phyloP scores from a whole-genome alignment of 1,284 basidiomycete species.

The Stygiomarasmius scandens region DNA sequence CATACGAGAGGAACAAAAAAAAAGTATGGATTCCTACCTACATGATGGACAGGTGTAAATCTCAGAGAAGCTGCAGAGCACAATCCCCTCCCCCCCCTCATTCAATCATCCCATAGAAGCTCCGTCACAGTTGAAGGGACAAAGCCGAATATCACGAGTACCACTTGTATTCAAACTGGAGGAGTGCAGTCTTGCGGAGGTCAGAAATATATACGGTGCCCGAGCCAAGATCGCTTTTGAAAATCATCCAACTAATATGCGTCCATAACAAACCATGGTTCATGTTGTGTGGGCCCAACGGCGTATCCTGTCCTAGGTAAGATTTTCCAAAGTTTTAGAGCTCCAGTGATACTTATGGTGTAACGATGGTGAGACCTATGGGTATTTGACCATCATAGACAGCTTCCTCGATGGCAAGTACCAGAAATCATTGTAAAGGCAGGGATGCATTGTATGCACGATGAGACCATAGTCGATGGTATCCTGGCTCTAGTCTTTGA shows the following conservation, averaged over 20 bases:
- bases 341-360: slow-evolving; percentile 3
- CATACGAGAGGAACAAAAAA: neutral
- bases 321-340: slow-evolving; percentile 27
- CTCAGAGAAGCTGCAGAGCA: slow-evolving; percentile 76
- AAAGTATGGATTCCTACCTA: slow-evolving; percentile 45
- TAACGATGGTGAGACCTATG: slow-evolving; percentile 88
- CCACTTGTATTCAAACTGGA: slow-evolving; percentile 84
- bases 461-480: slow-evolving; percentile 92
- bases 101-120: slow-evolving; percentile 82
- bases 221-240: slow-evolving; percentile 77
- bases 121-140: slow-evolving; percentile 83
- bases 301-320: slow-evolving; percentile 84
- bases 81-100: slow-evolving; percentile 79
- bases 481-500: too few species aligned
- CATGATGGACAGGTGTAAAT: slow-evolving; percentile 79
- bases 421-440: slow-evolving; percentile 77
- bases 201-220: slow-evolving; percentile 83
- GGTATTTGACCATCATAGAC: slow-evolving; percentile 88
- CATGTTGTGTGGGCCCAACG: slow-evolving; percentile 88
- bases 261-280: slow-evolving; percentile 80
- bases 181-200: slow-evolving; percentile 70
- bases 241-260: slow-evolving; percentile 90
- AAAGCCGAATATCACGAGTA: slow-evolving; percentile 74
- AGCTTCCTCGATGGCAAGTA: slow-evolving; percentile 84
- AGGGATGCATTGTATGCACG: slow-evolving; percentile 82